Evolutionary conservation across 805 yeast genomes (phyloP), one percentile per base, ranked within the genome.

Genomic region (Blastobotrys mokoenaii): DNA sequence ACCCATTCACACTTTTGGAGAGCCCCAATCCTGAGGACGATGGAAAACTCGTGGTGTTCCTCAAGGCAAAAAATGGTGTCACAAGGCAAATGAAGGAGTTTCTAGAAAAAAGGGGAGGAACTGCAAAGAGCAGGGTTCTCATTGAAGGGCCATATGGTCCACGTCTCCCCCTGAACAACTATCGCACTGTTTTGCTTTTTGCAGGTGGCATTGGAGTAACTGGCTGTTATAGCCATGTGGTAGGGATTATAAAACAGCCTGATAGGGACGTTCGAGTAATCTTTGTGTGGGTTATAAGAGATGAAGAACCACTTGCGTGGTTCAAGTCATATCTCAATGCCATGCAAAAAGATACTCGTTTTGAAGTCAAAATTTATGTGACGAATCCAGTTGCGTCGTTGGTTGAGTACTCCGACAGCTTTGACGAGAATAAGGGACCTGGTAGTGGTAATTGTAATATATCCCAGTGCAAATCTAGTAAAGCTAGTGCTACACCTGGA

Each of bases 171-270:
- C 63, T 66, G 46, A 57, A 62, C 41, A 61, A 61, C 37, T 70
- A 63, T 59, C 64, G 62, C 43, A 63, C 61, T 41, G 69, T 66
- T 7, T 61, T 70, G 20, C 66, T 66, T 40, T 52, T 77, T 6
- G 74, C 79, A 7, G 84, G 83, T 8, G 84, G 84, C 11, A 74
- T 76, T 50, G 84, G 84, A 6, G 67, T 79, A 52, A 74, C 84
- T 0, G 77, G 77, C 1, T 62, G 72, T 10, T 73, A 68, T 50
- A 60, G 75, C 9, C 66, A 73, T 46, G 77, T 74, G 12, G 55
- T 53, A 36, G 47, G 46, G 9, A 35, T 45, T 8, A 4, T 22
- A 4, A 22, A 22, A 8, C 27, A 8, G 27, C 27, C 27, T 22
- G 27, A 22, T 22, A 8, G 4, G 7, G 4, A 8, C 27, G 8